Conservation (phyloP, 1,284 basidiomycete genomes). For the Irpex lacteus region DNA sequence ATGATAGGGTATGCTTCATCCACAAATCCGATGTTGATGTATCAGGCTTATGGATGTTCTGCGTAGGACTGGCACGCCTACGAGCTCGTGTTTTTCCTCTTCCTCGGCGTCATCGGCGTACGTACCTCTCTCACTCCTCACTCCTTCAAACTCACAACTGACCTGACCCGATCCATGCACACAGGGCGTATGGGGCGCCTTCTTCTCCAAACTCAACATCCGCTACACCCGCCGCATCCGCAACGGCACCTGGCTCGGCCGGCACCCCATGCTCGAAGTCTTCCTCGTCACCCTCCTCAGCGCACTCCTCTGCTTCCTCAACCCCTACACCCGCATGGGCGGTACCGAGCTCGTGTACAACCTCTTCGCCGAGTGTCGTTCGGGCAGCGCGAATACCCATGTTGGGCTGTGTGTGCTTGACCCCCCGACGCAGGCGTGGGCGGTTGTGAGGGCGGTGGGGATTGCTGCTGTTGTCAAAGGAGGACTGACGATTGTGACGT, state of each 20-base stretch:
- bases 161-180: neutral
- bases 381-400: conserved; percentile 51
- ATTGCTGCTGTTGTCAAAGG: conserved; percentile 83
- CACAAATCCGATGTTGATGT: neutral
- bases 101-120: conserved; percentile 87
- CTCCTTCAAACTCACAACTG: conserved; percentile 12
- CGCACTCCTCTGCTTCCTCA: conserved; percentile 79
- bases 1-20: conserved; percentile 60
- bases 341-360: conserved; percentile 93
- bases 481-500: conserved; percentile 85
- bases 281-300: conserved; percentile 78
- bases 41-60: neutral
- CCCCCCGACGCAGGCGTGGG: conserved; percentile 63
- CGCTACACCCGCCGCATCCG: conserved; percentile 85
- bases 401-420: conserved; percentile 72
- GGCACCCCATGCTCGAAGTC: conserved; percentile 85
- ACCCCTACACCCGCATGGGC: conserved; percentile 90
- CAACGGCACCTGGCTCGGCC: conserved; percentile 76
- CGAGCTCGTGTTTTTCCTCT: conserved; percentile 80
- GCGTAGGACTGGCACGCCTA: conserved; percentile 83
- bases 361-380: conserved; percentile 84
- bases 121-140: conserved; percentile 18
- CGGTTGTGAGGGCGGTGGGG: conserved; percentile 66
- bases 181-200: conserved; percentile 90
- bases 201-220: conserved; percentile 91